A percentile compares a stretch with the other conserved stretches of the same genome.
phyloP scores from a whole-genome alignment of 352 stramenopile genomes.

The Pythium pyrilobum region DNA sequence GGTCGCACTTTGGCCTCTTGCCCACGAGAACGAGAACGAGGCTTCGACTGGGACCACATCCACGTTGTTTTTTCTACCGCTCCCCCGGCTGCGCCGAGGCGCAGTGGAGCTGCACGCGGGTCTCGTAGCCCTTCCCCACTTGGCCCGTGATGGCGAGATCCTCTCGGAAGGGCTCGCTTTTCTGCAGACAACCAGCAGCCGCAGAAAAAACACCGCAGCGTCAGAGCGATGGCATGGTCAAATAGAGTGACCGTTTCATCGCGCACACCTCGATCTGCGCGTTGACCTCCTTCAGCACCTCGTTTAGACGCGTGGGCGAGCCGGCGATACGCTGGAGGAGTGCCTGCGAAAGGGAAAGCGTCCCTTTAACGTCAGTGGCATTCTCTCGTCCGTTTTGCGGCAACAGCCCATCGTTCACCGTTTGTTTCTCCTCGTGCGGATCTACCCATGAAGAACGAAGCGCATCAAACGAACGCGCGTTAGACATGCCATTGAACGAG shows the following conservation, averaged over 20 bases:
- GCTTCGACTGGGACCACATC: too few relatives aligned
- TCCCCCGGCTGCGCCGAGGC: too few relatives aligned
- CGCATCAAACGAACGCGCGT: background rate
- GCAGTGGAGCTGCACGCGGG: constrained; percentile 71
- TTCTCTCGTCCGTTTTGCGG: too few relatives aligned
- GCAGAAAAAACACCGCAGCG: too few relatives aligned
- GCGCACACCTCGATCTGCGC: constrained; percentile 81
- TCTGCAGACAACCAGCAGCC: too few relatives aligned
- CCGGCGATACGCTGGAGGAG: constrained; percentile 73
- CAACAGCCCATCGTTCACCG: too few relatives aligned
- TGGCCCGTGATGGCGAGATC: constrained; percentile 69
- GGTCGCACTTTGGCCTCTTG: too few relatives aligned
- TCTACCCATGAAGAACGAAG: constrained; percentile 28
- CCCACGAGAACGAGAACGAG: too few relatives aligned
- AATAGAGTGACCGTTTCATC: too few relatives aligned
- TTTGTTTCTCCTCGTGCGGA: constrained; percentile 85
- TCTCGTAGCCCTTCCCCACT: constrained; percentile 83
- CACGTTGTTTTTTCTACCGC: too few relatives aligned
- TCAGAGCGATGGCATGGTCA: too few relatives aligned
- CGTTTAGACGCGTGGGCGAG: constrained; percentile 69
- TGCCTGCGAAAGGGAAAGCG: constrained; percentile 21
- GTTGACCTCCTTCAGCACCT: constrained; percentile 85
- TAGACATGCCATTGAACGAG: background rate
- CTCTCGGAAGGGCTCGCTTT: constrained; percentile 71
- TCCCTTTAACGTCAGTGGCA: too few relatives aligned